These are phyloP conservation scores for Pseudogymnoascus pannorum DNA, from an alignment of 2,329 filamentous ascomycete species.

Conservation along the genomic window DNA sequence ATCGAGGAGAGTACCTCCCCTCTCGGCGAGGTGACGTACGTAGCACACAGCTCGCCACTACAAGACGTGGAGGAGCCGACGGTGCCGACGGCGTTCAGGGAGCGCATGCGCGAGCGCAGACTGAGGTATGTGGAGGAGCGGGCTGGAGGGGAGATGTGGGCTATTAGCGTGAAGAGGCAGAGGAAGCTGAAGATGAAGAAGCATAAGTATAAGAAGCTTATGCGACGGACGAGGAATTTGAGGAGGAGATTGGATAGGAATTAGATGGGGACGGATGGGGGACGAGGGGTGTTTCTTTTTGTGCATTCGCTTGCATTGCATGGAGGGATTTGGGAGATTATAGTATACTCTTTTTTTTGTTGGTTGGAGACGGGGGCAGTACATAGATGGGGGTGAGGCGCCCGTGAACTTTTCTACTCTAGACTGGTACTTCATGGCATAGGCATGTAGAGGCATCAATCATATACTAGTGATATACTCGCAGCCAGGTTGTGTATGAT, in stretches of 20 bases:
- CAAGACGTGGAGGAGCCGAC: constrained; percentile 39
- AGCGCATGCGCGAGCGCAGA: constrained; percentile 62
- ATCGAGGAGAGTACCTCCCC: constrained; percentile 59
- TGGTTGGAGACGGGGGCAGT: not conserved
- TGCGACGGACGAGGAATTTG: constrained; percentile 83
- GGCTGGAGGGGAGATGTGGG: constrained; percentile 51
- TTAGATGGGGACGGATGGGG: constrained; percentile 20
- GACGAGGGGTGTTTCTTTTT: not conserved
- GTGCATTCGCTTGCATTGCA: not conserved
- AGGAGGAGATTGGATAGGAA: constrained; percentile 56
- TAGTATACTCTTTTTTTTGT: not conserved
- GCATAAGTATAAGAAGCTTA: constrained; percentile 99
- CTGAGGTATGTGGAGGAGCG: constrained; percentile 53
- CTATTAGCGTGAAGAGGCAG: constrained; percentile 87
- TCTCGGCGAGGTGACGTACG: constrained; percentile 52
- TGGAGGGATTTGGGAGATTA: not conserved
- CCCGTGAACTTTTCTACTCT: not conserved
- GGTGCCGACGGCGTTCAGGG: constrained; percentile 49
- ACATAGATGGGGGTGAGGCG: not conserved
- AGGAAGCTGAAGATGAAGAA: constrained; percentile 99
- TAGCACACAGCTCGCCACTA: constrained; percentile 53
- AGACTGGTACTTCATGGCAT: not conserved
- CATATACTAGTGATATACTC: not conserved
- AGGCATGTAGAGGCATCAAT: not conserved
- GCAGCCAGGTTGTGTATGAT: not conserved